phyloP scores from a whole-genome alignment of 192 early-diverging fungal genomes.

The Entomortierella chlamydospora region DNA sequence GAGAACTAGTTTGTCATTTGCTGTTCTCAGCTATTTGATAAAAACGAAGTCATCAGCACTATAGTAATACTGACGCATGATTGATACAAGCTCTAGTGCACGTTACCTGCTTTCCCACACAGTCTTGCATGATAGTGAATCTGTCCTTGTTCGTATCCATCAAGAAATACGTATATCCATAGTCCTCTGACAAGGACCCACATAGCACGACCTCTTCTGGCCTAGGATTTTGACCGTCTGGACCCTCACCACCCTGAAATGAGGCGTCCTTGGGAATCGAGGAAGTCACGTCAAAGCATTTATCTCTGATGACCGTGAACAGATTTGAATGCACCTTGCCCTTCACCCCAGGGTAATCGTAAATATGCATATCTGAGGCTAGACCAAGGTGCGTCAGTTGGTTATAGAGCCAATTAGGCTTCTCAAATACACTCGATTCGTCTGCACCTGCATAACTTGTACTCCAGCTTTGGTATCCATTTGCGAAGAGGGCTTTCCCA shows the following conservation, averaged over 20 bases:
- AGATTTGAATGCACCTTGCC: slow-evolving; percentile 61
- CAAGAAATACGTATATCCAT: slow-evolving; percentile 63
- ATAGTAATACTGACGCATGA: too few relatives aligned
- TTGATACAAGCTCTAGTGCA: slow-evolving; percentile 20
- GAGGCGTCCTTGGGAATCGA: neutral
- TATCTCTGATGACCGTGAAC: slow-evolving; percentile 59
- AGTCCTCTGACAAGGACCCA: slow-evolving; percentile 59
- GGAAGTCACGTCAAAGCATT: slow-evolving; percentile 35
- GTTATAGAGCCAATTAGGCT: slow-evolving; percentile 35
- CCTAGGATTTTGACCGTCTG: neutral
- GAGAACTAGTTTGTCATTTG: slow-evolving; percentile 42
- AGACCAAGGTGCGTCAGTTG: slow-evolving; percentile 17
- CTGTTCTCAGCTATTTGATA: slow-evolving; percentile 25
- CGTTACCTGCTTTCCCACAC: slow-evolving; percentile 52
- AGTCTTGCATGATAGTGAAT: slow-evolving; percentile 58
- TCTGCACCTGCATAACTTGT: slow-evolving; percentile 45
- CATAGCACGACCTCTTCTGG: slow-evolving; percentile 38
- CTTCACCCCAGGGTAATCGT: slow-evolving; percentile 54
- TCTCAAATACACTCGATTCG: slow-evolving; percentile 53
- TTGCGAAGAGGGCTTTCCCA: slow-evolving; percentile 53
- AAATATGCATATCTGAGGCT: slow-evolving; percentile 47
- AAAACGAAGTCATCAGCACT: neutral
- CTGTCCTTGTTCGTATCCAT: slow-evolving; percentile 49
- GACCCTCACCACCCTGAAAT: neutral
- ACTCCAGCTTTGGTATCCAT: slow-evolving; percentile 67